Evolutionary conservation across 148 eudicot genomes (phyloP), one percentile per base, ranked within the genome.

Genomic region (Vaccinium vitisidaea): DNA sequence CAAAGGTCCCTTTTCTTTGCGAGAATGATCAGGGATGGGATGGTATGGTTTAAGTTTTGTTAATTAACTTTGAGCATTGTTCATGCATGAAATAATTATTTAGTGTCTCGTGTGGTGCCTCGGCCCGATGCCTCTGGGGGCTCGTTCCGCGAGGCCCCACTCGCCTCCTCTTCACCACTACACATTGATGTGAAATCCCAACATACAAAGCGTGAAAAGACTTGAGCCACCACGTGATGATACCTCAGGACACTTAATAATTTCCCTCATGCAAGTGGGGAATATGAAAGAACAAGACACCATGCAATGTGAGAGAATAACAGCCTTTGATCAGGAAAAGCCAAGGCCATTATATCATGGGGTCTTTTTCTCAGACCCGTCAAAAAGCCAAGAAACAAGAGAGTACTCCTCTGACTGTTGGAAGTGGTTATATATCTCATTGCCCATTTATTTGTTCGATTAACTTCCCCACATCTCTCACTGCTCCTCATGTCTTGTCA

Each of bases 401-500:
- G 5, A 74, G 18, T 15, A 1, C 9, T 5, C 15, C 0, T 11
- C 23, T 48, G 4, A 75, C 79, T 75, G 79, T 75, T 75, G 27
- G 50, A 75, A 43, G 27, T 75, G 79, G 23, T 75, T n/a, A 8
- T 75, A 19, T 15, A 75, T 49, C 79, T 75, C 79, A 75, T 9
- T 49, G 53, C 14, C 79, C 79, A 75, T 46, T 43, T 19, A 1
- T 46, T 43, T 75, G 21, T 43, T 75, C 54, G 55, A 75, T 75
- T 43, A 43, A 43, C 6, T 43, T 75, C 3, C 27, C 54, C 25
- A 8, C 27, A 8, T 48, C 77, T 74, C 77, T 39, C 77, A 32
- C 77, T 48, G 9, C 55, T 75, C 55, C 21, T n/a, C 79, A 3
- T 75, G 79, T 43, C 27, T 46, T 18, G 27, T 75, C 79, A 75